phyloP scores from a whole-genome alignment of 768 basidiomycete genomes.

The Grammothele lineata region DNA sequence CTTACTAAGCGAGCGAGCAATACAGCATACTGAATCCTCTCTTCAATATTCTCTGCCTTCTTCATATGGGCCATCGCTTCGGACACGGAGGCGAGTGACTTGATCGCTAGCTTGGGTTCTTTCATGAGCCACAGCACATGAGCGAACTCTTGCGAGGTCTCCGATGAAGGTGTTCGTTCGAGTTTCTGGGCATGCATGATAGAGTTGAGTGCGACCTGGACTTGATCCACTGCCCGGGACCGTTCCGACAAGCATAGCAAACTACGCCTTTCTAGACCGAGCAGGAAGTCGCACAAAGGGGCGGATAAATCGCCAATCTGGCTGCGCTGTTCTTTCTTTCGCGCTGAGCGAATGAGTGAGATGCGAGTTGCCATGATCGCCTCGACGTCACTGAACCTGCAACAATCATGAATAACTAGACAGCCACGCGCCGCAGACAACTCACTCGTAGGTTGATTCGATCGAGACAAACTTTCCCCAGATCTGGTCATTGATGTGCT shows the following conservation, averaged over 20 bases:
- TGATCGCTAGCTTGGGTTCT: constrained; percentile 81
- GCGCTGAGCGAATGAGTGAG: constrained; percentile 70
- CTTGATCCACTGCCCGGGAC: constrained; percentile 62
- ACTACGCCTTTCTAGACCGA: constrained; percentile 62
- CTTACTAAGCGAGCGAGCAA: constrained; percentile 65
- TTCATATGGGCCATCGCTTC: too few species aligned
- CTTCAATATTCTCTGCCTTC: too few species aligned
- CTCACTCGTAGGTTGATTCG: constrained; percentile 64
- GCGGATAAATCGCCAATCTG: constrained; percentile 70
- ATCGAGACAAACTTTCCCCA: constrained; percentile 46
- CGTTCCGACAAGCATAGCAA: constrained; percentile 67
- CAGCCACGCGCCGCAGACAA: not conserved
- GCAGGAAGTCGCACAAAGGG: constrained; percentile 45
- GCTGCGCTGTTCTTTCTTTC: constrained; percentile 66
- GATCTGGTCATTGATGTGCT: constrained; percentile 28
- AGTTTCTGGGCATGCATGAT: constrained; percentile 71
- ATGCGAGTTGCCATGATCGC: constrained; percentile 75
- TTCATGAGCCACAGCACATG: constrained; percentile 85
- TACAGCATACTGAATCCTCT: constrained; percentile 32
- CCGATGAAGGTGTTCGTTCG: constrained; percentile 39
- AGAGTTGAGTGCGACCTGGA: constrained; percentile 85
- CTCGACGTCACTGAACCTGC: constrained; percentile 73
- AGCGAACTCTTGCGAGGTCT: constrained; percentile 78
- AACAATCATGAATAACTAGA: not conserved
- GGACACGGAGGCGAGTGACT: constrained; percentile 26